Evolutionary conservation across 2,329 filamentous ascomycete species (phyloP), one percentile per base, ranked within the genome.

Genomic region (Colletotrichum sp.): DNA sequence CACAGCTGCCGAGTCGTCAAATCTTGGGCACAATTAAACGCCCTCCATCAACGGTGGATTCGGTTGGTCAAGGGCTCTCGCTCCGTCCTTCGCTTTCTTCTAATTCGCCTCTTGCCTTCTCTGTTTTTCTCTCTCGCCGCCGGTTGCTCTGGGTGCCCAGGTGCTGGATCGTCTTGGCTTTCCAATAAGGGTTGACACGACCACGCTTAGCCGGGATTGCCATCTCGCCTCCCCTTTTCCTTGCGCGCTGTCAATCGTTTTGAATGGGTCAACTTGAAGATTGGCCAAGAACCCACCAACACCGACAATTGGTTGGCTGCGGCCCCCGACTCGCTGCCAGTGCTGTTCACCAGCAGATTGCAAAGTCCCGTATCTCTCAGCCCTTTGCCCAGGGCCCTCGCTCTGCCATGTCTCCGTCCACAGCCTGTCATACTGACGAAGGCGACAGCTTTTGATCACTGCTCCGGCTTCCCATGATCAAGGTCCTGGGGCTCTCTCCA

Each of bases 221-320:
- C 70, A 73, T 73, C 32, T 76, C 73, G 73, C 70, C 73, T 76
- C 73, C 63, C 67, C 59, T 69, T 73, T 76, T 73, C 64, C 64
- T 30, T 68, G 64, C 73, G n/a, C 59, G 36, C 68, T 55, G 62
- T 64, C 66, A 59, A 28, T 57, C 21, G 30, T 21, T 49, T 52
- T 52, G 44, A 8, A 52, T 52, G 44, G 44, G 44, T 52, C 44
- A 52, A 21, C n/a, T 52, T 52, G 44, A 52, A 52, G 44, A 21
- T 52, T 52, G 44, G 44, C 44, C 44, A 52, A 52, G 44, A 52
- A 52, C 44, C 44, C 44, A 52, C 13, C 68, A 55, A 28, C 49
- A 44, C 12, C 28, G 15, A 26, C 24, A 21, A 21, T 30, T 52
- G 28, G 32, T 68, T 36, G 39, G 44, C 24, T 65, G 59, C 24